A percentile compares a stretch with the other conserved stretches of the same genome.
These are phyloP conservation scores for Cephaloascus fragrans DNA, from an alignment of 805 yeast species.

Conservation along the genomic window DNA sequence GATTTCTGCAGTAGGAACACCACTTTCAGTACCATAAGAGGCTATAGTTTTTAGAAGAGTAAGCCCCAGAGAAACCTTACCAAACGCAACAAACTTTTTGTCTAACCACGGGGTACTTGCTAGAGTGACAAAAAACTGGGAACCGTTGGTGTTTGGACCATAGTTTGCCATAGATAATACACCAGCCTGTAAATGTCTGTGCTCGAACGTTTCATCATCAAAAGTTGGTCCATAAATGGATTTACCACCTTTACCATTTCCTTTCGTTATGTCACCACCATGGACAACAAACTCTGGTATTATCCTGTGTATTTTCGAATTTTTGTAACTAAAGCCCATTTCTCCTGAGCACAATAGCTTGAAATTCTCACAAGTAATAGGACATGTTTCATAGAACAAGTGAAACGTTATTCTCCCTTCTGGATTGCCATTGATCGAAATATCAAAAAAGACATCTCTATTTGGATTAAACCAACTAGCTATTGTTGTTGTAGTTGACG, in stretches of 20 bases:
- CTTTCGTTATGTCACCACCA: conserved; percentile 19
- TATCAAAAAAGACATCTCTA: not conserved
- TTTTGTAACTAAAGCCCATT: conserved; percentile 86
- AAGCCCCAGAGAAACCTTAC: conserved; percentile 60
- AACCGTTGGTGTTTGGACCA: conserved; percentile 89
- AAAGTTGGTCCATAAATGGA: conserved; percentile 69
- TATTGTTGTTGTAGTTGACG: no score
- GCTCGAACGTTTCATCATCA: conserved; percentile 58
- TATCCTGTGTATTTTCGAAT: conserved; percentile 91
- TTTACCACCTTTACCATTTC: conserved; percentile 88
- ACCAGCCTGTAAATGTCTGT: conserved; percentile 73
- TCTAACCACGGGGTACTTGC: conserved; percentile 72
- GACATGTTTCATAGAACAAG: conserved; percentile 18
- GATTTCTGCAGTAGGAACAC: conserved; percentile 56
- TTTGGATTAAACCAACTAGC: not conserved
- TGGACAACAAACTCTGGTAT: conserved; percentile 96
- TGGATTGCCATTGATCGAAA: not conserved
- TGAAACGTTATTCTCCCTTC: not conserved
- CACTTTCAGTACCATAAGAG: conserved; percentile 56
- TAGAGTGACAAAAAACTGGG: conserved; percentile 84
- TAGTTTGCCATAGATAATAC: conserved; percentile 87
- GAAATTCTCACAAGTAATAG: conserved; percentile 76
- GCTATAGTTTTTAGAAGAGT: conserved; percentile 42
- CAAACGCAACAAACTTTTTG: conserved; percentile 71
- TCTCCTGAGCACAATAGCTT: conserved; percentile 83